Evolutionary conservation across 208 protist genomes (phyloP), one percentile per base, ranked within the genome.

Genomic region (Novymonas esmeraldas): DNA sequence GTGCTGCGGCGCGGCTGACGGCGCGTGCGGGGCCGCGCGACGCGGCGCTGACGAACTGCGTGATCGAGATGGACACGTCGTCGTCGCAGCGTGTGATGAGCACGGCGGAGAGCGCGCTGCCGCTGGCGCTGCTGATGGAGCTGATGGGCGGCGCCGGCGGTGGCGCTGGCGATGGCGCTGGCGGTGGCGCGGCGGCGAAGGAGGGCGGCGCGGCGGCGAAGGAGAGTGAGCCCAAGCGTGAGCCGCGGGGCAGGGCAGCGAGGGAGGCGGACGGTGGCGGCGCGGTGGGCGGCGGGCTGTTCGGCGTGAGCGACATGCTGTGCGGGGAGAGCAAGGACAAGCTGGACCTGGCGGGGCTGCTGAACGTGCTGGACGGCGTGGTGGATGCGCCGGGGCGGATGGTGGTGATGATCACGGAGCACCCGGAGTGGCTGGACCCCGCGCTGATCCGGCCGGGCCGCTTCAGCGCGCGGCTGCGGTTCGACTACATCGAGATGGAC

Each of bases 361-460:
- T 96, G 24, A 95, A 97, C 61, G 87, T 96, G 31, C 75, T 97
- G 46, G 93, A 97, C 65, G 93, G 93, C 46, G 89, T 94, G 7
- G 87, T 97, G 33, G 93, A 97, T 62, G 83, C 80, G 3, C 89
- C 88, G 9, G 87, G 89, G 26, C 85, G 89, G 50, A 96, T 96
- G 59, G 70, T 95, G 1, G 81, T 96, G 22, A 90, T 97, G 85
- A 90, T 89, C 64, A 96, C 90, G 62, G 90, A 85, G 73, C 71
- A 90, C 65, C 93, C 90, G 4, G 87, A 97, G 73, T 75, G 71
- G 41, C 86, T 97, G 36, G 93, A 96, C 74, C 83, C 93, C 7
- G 93, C 93, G 44, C 72, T 97, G 24, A 83, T 97, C 39, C 86
- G 93, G 13, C 93, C 93, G 9, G 93, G 93, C 11, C 87, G 93